phyloP scores from a whole-genome alignment of 768 basidiomycete genomes.

The Trametes punicea region DNA sequence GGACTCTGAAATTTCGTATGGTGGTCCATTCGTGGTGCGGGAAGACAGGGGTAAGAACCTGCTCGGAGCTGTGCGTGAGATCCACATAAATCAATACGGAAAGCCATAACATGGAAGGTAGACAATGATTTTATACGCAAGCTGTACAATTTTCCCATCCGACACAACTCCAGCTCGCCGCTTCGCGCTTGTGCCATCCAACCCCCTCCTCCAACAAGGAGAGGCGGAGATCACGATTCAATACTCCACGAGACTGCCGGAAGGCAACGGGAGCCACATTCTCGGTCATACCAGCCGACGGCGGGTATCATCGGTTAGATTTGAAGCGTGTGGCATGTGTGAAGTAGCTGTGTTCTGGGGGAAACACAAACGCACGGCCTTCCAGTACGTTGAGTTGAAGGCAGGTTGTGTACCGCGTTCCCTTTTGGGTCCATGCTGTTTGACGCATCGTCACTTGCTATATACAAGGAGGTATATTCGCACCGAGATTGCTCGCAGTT shows the following conservation, averaged over 20 bases:
- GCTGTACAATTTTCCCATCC: conserved; percentile 26
- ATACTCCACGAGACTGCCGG: conserved; percentile 34
- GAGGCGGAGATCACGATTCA: conserved; percentile 23
- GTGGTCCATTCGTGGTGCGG: too few relatives aligned
- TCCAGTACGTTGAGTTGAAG: conserved; percentile 9
- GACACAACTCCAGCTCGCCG: conserved; percentile 34
- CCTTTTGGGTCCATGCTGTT: neutral
- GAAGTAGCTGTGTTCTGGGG: conserved; percentile 38
- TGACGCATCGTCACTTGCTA: too few relatives aligned
- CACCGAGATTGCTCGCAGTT: too few relatives aligned
- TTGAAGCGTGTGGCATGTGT: conserved; percentile 38
- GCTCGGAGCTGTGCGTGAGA: too few relatives aligned
- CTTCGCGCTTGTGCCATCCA: conserved; percentile 21
- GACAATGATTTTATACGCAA: neutral
- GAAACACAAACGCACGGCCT: conserved; percentile 22
- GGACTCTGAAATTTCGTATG: too few relatives aligned
- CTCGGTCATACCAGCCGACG: conserved; percentile 36
- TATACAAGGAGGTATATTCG: neutral
- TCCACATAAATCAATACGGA: too few relatives aligned
- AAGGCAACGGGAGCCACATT: conserved; percentile 31
- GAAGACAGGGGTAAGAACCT: too few relatives aligned
- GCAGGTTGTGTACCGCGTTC: neutral
- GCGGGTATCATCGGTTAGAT: conserved; percentile 36
- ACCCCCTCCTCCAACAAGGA: conserved; percentile 25
- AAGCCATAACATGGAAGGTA: too few relatives aligned